Percentiles rank a stretch among this genome's conserved stretches.
Conservation (phyloP, 371 early-diverging fungal genomes). For the Batkoa obscura region DNA sequence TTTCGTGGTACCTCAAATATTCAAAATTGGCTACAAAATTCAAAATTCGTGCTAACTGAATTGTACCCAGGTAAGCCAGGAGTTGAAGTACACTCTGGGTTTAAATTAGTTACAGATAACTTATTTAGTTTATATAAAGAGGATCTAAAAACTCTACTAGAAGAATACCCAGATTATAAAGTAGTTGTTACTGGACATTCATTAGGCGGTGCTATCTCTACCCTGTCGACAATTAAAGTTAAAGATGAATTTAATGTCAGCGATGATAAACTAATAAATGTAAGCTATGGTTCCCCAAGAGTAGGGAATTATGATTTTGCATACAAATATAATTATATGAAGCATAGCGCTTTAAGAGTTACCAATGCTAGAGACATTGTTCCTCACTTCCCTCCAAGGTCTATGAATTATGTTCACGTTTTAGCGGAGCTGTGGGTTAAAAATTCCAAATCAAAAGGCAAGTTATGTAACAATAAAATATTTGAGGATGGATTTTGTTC, state of each 20-base stretch:
- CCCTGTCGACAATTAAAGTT: background rate
- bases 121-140: too few species aligned
- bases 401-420: background rate
- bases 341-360: background rate
- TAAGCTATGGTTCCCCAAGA: background rate
- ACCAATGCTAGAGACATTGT: background rate
- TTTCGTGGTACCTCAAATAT: background rate
- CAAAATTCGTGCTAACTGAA: background rate
- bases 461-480: too few species aligned
- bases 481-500: too few species aligned
- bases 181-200: background rate
- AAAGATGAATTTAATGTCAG: background rate
- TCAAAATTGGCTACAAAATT: background rate
- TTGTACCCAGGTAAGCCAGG: too few species aligned
- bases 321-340: background rate
- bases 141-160: too few species aligned
- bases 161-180: background rate
- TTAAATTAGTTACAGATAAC: too few species aligned
- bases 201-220: slow-evolving; percentile 1
- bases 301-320: background rate
- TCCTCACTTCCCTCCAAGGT: background rate
- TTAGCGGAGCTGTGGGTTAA: background rate
- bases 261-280: background rate
- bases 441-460: too few species aligned
- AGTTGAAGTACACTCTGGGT: too few species aligned